Base-by-base conservation (phyloP, 208 protist species). In the Acanthamoeba royreba region DNA sequence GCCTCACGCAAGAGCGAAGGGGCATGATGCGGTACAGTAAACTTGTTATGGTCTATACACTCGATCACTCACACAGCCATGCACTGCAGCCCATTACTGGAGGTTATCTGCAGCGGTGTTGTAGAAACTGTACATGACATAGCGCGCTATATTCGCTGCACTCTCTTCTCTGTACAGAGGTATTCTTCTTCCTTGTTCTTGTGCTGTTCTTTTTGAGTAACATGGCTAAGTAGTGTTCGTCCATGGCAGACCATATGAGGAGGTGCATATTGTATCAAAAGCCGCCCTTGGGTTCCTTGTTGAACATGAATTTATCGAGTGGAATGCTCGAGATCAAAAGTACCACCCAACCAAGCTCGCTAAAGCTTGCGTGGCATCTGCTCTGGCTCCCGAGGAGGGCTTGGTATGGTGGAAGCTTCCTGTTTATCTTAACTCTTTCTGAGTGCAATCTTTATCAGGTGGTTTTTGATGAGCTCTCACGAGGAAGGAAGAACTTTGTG, bases 41-140 rank as follows among this genome's bases (percentile, higher is more conserved):
- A 19, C 49, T 89, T 31, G 31, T 19, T 22, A 35, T 46, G 22
- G 52, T 22, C n/a, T 33, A 47, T 90, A n/a, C 53, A n/a, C 38
- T 7, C 4, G 31, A 25, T 79, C 28, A 33, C 38, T 4, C 13
- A 47, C 53, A n/a, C n/a, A n/a, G n/a, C n/a, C n/a, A n/a, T n/a
- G n/a, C n/a, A n/a, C n/a, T n/a, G n/a, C n/a, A 93, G 89, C 31
- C 94, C 95, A 9, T 47, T 99, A 49, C 89, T 98, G 40, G 98
- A 99, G 95, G 98, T 97, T 49, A 94, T 99, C 58, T 95, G 96
- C 15, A 96, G 97, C 33, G 96, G 97, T 0, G 81, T 98, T 19
- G 96, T 98, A 25, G 72, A 88, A 11, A 96, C 94, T 47, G 77
- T 61, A 9, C 63, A 55, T 5, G 95, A 97, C 49, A 96, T 97